phyloP scores from a whole-genome alignment of 768 basidiomycete species.

The Pleurotus tuber-regium region DNA sequence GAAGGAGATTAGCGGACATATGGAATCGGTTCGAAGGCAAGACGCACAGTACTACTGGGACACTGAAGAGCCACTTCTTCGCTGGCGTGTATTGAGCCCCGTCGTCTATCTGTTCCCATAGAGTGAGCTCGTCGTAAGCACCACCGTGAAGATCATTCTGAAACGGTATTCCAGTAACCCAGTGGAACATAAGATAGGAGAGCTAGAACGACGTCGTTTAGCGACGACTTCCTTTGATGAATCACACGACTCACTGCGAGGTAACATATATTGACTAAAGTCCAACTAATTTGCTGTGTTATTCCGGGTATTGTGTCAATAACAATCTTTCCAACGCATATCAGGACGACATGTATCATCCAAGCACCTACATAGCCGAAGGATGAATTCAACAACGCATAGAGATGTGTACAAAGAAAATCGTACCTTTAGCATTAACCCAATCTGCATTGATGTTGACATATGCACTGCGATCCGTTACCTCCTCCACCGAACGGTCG shows the following conservation, averaged over 20 bases:
- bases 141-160: conserved; percentile 84
- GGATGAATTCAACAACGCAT: no score
- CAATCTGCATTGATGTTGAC: conserved; percentile 87
- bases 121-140: conserved; percentile 94
- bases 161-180: conserved; percentile 96
- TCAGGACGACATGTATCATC: conserved; percentile 95
- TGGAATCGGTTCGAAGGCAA: background rate
- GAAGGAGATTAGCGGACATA: conserved; percentile 14
- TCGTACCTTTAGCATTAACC: conserved; percentile 88
- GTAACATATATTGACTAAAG: conserved; percentile 87
- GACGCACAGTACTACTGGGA: conserved; percentile 86
- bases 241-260: conserved; percentile 64
- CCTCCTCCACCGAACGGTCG: conserved; percentile 67
- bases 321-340: conserved; percentile 85
- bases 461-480: conserved; percentile 77
- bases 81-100: conserved; percentile 98
- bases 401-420: no score
- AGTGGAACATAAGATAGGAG: conserved; percentile 99
- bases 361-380: conserved; percentile 74
- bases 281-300: conserved; percentile 94
- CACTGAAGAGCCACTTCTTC: conserved; percentile 92
- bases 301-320: conserved; percentile 94
- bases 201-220: conserved; percentile 44
- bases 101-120: conserved; percentile 99
- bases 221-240: background rate